phyloP scores from a whole-genome alignment of 2,329 filamentous ascomycete species.

The Fusarium annulatum region DNA sequence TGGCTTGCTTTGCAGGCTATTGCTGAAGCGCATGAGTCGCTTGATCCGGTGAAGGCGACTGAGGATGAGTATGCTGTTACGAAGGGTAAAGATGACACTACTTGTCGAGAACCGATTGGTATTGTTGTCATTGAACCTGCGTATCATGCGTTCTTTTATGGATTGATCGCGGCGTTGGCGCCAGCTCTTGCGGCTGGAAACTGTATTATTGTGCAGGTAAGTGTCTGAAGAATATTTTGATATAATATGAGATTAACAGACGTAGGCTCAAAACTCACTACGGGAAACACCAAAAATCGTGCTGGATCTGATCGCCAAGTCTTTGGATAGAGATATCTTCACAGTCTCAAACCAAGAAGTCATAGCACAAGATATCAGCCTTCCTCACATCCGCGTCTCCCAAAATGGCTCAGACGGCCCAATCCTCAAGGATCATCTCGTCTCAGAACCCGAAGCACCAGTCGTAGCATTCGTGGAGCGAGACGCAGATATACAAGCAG shows the following conservation, averaged over 20 bases:
- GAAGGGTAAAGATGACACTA: constrained; percentile 17
- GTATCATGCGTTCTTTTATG: constrained; percentile 35
- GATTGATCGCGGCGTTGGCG: constrained; percentile 23
- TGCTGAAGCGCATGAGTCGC: constrained; percentile 17
- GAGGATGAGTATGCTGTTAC: constrained; percentile 32
- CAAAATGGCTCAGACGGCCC: constrained; percentile 15
- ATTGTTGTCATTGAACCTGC: constrained; percentile 36
- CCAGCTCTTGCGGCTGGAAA: constrained; percentile 31
- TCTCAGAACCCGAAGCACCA: constrained; percentile 12
- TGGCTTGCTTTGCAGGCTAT: constrained; percentile 37
- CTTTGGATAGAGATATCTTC: constrained; percentile 22
- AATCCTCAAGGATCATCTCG: background rate
- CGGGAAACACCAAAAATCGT: constrained; percentile 15
- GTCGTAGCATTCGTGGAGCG: constrained; percentile 35
- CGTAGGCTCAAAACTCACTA: constrained; percentile 5
- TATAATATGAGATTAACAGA: too few species aligned
- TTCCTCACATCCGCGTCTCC: constrained; percentile 10
- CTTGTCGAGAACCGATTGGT: constrained; percentile 22
- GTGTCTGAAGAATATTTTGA: fast-evolving
- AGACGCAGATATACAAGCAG: constrained; percentile 32
- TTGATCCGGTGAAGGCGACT: constrained; percentile 21
- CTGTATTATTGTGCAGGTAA: constrained; percentile 32
- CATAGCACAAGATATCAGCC: background rate
- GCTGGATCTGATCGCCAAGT: background rate
- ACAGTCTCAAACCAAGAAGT: background rate